Base-by-base conservation (phyloP, 345 rosid genomes). In the Laguncularia racemosa region DNA sequence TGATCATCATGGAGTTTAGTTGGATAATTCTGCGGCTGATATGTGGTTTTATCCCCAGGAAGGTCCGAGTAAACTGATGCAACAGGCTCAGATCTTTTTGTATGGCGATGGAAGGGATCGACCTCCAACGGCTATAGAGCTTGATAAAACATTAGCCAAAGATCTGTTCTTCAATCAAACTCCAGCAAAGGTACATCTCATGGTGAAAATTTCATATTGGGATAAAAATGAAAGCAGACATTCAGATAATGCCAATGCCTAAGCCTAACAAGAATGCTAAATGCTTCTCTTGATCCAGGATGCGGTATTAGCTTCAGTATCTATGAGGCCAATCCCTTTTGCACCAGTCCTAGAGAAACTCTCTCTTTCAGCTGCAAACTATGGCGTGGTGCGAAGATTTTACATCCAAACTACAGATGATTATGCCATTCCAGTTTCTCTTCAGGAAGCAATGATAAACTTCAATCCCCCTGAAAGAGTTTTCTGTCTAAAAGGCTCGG, bases 371-470 rank as follows among this genome's bases (percentile, higher is more conserved):
- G 71, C 70, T 11, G 63, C 59, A 18, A 83, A 81, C 2, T 79
- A 88, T 44, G 88, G 88, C 2, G 79, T 81, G 0, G 53, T 83
- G 28, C 67, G 67, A 3, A 56, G 82, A 53, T 83, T 85, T 54
- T 85, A 88, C 57, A 54, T 88, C 46, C 76, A 85, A 74, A 76
- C 96, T 54, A 76, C 62, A 17, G 77, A 78, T 16, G 84, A 81
- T 50, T 61, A 50, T 48, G 88, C 84, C 20, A 73, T 88, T 38
- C 79, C 86, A 18, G 69, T 67, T 16, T 20, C 66, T 46, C 59
- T 73, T 12, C 90, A 83, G 55, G 90, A 85, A 16, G 53, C 68
- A 2, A 80, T 83, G 85, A 72, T 76, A n/a, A 60, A 75, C 19
- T 70, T 71, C 1, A 72, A 73, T 65, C 86, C 85, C 11, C 96